Percentiles rank a stretch among this genome's conserved stretches.
Conservation (phyloP, 768 basidiomycete genomes). For the Mycena albidolilacea region DNA sequence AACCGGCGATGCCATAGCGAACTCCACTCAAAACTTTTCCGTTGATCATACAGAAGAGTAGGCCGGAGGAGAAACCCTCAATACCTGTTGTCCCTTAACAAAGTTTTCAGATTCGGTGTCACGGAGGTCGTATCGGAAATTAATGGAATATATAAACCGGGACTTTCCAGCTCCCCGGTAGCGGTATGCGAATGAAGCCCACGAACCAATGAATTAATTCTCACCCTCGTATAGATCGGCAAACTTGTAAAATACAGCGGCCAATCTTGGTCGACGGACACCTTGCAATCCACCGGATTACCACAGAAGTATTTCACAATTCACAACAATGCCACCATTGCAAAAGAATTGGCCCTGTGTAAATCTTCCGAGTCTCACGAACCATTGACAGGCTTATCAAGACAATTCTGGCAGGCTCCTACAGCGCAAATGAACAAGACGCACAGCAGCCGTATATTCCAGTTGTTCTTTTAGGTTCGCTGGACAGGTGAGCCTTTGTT, state of each 20-base stretch:
- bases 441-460: constrained; percentile 20
- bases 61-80: neutral
- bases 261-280: constrained; percentile 8
- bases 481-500: neutral
- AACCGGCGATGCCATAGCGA: neutral
- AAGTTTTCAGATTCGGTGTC: constrained; percentile 7
- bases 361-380: neutral
- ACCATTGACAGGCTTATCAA: neutral
- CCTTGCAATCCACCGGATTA: constrained; percentile 1
- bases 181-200: neutral
- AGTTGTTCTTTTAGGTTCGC: constrained; percentile 15
- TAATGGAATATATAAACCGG: constrained; percentile 12
- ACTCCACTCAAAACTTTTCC: neutral
- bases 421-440: constrained; percentile 20
- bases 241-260: constrained; percentile 20
- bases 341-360: constrained; percentile 3
- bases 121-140: constrained; percentile 7
- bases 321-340: constrained; percentile 1
- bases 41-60: constrained; percentile 10
- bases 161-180: constrained; percentile 6
- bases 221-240: constrained; percentile 12
- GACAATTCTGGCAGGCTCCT: constrained; percentile 1
- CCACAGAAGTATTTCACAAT: constrained; percentile 4
- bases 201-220: neutral
- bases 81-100: constrained; percentile 6